Evolutionary conservation across 2,329 filamentous ascomycete genomes (phyloP), one percentile per base, ranked within the genome.

Genomic region (Byssochlamys sp.): DNA sequence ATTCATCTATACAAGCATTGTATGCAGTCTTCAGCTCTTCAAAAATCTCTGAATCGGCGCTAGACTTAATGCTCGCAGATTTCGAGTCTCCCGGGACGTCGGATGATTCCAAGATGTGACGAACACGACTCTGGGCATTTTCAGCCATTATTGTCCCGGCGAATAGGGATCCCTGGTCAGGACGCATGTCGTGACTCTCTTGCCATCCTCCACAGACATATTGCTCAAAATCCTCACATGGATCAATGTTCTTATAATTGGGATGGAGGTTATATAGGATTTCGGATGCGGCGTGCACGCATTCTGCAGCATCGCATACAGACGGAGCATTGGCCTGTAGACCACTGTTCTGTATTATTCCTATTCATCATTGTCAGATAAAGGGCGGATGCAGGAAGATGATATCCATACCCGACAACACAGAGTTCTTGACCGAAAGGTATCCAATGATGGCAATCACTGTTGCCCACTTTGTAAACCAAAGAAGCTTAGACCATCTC

Each of bases 141-240:
- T 88, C 85, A 24, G 73, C 73, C 81, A 88, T 84, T 59, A 83
- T 77, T 1, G 79, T 82, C 26, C 80, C 80, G 2, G 84, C 82
- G 59, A 84, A 86, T 33, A 79, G 79, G 62, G 80, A 78, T 33
- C 81, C 79, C 60, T 85, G 81, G 65, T 89, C 86, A 2, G 83
- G 74, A 2, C 85, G 81, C 58, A 89, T 79, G 64, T 88, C 85
- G 71, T 88, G 81, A 9, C 75, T 78, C 25, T 82, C 77, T 55
- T 80, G 76, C 81, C 85, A 89, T 10, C 86, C 86, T 57, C 84
- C 85, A 63, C 86, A 89, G 24, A 84, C 84, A 57, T 84, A 79
- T 67, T 84, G 77, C 59, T 88, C 84, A 59, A 90, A 90, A 65
- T 88, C 73, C n/a, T 77, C 80, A 64, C 87, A 90, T 1, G 87